phyloP scores from a whole-genome alignment of 2,329 filamentous ascomycete species.

The Colletotrichum caudatum region DNA sequence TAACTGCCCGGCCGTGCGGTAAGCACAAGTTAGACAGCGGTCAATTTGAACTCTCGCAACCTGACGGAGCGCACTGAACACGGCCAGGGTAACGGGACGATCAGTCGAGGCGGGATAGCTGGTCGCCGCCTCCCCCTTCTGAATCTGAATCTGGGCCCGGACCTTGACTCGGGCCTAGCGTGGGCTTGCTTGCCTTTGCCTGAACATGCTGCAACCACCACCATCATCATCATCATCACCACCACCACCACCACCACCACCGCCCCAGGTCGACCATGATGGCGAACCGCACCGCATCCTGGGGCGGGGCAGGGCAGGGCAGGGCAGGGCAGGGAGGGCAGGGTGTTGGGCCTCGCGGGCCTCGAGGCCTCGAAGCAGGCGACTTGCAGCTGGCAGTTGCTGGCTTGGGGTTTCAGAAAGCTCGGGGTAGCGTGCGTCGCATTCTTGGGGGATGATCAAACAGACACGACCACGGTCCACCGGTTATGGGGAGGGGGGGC shows the following conservation, averaged over 20 bases:
- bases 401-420: constrained; percentile 42
- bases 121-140: constrained; percentile 9
- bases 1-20: constrained; percentile 40
- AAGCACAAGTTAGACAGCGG: constrained; percentile 28
- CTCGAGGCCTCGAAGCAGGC: constrained; percentile 25
- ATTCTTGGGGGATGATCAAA: constrained; percentile 42
- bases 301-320: constrained; percentile 17
- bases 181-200: constrained; percentile 37
- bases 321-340: no score
- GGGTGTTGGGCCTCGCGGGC: constrained; percentile 19
- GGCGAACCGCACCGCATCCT: constrained; percentile 14
- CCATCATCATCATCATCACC: constrained; percentile 14
- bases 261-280: constrained; percentile 21
- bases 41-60: constrained; percentile 34
- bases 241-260: constrained; percentile 13
- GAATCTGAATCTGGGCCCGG: constrained; percentile 19
- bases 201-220: constrained; percentile 20
- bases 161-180: constrained; percentile 34
- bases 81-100: constrained; percentile 46
- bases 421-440: constrained; percentile 38
- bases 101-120: constrained; percentile 44
- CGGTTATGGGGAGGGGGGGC: constrained; percentile 14
- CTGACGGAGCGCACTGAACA: constrained; percentile 32
- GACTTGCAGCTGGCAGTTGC: constrained; percentile 35
- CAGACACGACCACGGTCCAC: constrained; percentile 39